phyloP scores from a whole-genome alignment of 192 early-diverging fungal species.

The Backusella parvicylindrica region DNA sequence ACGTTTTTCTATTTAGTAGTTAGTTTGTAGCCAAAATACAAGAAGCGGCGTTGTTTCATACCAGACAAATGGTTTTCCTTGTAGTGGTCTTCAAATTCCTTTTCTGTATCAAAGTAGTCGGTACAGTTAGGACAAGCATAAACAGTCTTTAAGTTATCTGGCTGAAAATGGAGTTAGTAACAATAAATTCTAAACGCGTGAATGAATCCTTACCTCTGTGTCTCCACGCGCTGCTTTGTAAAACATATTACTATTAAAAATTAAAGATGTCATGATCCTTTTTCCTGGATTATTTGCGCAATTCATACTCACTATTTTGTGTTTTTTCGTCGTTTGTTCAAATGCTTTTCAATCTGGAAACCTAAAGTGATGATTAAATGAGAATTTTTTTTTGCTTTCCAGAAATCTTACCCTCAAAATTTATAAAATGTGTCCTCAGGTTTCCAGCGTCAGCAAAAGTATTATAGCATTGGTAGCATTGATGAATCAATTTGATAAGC shows the following conservation, averaged over 20 bases:
- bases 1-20: neutral
- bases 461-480: neutral
- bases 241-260: neutral
- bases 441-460: neutral
- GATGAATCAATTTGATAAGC: neutral
- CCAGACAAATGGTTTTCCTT: neutral
- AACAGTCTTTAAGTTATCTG: neutral
- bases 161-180: slow-evolving; percentile 9
- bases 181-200: slow-evolving; percentile 8
- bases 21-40: neutral
- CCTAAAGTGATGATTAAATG: neutral
- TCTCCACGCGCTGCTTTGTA: neutral
- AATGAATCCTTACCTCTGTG: slow-evolving; percentile 2
- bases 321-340: slow-evolving; percentile 1
- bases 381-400: neutral
- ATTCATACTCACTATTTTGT: neutral
- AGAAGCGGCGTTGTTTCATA: neutral
- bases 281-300: neutral
- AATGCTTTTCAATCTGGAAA: neutral
- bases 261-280: neutral
- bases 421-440: neutral
- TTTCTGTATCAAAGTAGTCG: neutral
- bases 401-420: neutral
- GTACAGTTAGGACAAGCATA: slow-evolving; percentile 8
- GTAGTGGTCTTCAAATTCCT: neutral